These are phyloP conservation scores for Sugiyamaella marilandica DNA, from an alignment of 805 yeast genomes.

Conservation along the genomic window DNA sequence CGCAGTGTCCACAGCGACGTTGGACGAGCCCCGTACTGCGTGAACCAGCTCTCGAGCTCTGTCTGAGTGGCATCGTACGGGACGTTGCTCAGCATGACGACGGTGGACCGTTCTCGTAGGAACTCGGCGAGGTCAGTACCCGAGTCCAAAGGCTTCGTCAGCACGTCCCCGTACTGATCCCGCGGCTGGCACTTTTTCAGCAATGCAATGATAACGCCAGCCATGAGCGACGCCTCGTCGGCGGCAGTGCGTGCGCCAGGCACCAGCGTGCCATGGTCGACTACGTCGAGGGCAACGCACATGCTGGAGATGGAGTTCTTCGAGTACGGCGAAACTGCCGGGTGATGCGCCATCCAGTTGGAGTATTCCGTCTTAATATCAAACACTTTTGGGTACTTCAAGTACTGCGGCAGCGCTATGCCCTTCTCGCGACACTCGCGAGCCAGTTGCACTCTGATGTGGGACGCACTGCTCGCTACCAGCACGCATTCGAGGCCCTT, in stretches of 20 bases:
- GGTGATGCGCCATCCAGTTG: conserved; percentile 64
- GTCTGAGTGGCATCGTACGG: conserved; percentile 85
- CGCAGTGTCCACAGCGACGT: conserved; percentile 85
- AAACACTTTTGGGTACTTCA: conserved; percentile 71
- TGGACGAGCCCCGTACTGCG: conserved; percentile 80
- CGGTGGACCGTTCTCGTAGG: conserved; percentile 65
- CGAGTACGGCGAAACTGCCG: conserved; percentile 39
- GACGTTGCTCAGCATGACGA: conserved; percentile 72
- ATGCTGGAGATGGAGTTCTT: conserved; percentile 35
- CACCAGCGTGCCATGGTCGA: conserved; percentile 14
- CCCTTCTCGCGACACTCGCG: conserved; percentile 77
- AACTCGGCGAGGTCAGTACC: conserved; percentile 68
- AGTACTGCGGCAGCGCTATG: conserved; percentile 64
- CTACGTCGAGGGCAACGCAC: conserved; percentile 46
- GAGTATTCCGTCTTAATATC: conserved; percentile 70
- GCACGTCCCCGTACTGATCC: conserved; percentile 49
- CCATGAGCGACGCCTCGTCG: conserved; percentile 5
- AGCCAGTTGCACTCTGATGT: conserved; percentile 69
- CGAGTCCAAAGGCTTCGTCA: conserved; percentile 72
- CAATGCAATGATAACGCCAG: conserved; percentile 25
- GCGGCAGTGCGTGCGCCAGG: conserved; percentile 11
- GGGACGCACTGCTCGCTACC: conserved; percentile 64
- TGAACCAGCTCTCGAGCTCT: conserved; percentile 87
- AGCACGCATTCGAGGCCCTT: conserved; percentile 53
- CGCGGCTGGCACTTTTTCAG: conserved; percentile 43